These are phyloP conservation scores for Reticulascus tulasneorum DNA, from an alignment of 2,329 filamentous ascomycete genomes.

Conservation along the genomic window DNA sequence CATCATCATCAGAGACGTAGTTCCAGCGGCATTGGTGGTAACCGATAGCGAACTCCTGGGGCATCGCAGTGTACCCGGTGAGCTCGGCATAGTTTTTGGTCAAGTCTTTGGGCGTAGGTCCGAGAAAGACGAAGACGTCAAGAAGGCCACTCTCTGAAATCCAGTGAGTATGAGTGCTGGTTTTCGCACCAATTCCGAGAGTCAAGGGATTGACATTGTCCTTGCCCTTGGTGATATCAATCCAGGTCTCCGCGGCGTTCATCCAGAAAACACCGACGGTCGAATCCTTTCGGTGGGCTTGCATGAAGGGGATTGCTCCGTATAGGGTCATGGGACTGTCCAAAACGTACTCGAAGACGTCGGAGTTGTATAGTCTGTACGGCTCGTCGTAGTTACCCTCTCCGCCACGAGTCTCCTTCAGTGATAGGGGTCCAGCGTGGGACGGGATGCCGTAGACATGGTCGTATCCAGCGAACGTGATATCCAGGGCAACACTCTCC, in stretches of 20 bases:
- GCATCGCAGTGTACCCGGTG: constrained; percentile 86
- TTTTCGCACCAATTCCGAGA: constrained; percentile 65
- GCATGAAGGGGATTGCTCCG: constrained; percentile 96
- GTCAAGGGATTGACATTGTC: constrained; percentile 70
- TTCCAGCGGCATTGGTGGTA: constrained; percentile 99
- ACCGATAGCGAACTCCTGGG: constrained; percentile 85
- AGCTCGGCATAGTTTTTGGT: constrained; percentile 81
- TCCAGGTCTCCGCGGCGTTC: constrained; percentile 95
- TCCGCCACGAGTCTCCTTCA: constrained; percentile 87
- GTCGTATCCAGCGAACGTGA: constrained; percentile 85
- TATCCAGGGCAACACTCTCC: constrained; percentile 86
- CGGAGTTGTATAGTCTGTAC: constrained; percentile 91
- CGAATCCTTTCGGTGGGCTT: constrained; percentile 89
- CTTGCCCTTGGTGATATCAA: constrained; percentile 84
- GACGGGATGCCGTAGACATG: constrained; percentile 94
- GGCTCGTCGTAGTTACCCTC: constrained; percentile 82
- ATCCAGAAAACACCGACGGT: constrained; percentile 97
- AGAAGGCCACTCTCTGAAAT: constrained; percentile 87
- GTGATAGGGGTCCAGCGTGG: constrained; percentile 80
- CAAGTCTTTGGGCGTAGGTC: constrained; percentile 78
- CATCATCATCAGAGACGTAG: constrained; percentile 94
- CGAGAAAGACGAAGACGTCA: constrained; percentile 92
- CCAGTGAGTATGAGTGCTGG: constrained; percentile 89
- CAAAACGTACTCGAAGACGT: constrained; percentile 96
- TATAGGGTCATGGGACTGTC: constrained; percentile 99